These are phyloP conservation scores for Botrytis tulipae DNA, from an alignment of 2,329 filamentous ascomycete genomes.

Conservation along the genomic window DNA sequence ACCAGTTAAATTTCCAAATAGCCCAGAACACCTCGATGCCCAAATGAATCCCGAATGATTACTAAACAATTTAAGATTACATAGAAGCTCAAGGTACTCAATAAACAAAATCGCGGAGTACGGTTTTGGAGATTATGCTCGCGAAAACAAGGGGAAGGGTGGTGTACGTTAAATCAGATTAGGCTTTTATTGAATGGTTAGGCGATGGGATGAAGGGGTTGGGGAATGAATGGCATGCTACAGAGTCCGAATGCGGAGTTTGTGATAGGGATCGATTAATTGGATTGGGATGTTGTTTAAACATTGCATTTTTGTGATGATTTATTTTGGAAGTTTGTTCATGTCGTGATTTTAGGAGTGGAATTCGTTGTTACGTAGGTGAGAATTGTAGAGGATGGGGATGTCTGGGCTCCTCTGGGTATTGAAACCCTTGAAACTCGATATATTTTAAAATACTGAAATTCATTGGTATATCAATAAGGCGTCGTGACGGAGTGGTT, in stretches of 20 bases:
- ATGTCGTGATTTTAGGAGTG: not conserved
- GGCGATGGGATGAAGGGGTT: constrained; percentile 2
- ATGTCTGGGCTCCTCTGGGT: no score
- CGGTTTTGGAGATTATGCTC: not conserved
- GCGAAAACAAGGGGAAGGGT: not conserved
- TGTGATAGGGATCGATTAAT: not conserved
- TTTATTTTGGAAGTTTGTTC: not conserved
- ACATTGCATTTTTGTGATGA: not conserved
- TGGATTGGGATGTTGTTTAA: not conserved
- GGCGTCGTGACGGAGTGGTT: constrained; percentile 17
- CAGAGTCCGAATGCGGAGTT: not conserved
- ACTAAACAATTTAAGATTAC: not conserved
- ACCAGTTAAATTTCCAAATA: not conserved
- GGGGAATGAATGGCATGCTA: not conserved
- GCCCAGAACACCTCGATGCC: not conserved
- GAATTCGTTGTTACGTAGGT: not conserved
- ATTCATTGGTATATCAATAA: no score
- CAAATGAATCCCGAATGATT: not conserved
- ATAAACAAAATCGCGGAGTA: not conserved
- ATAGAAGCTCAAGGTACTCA: not conserved
- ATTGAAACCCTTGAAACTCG: no score
- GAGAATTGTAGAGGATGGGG: not conserved
- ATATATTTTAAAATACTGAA: no score
- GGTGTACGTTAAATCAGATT: not conserved
- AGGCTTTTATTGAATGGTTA: not conserved